Evolutionary conservation across 2,329 filamentous ascomycete species (phyloP).

Genomic region (Fusarium falciforme): DNA sequence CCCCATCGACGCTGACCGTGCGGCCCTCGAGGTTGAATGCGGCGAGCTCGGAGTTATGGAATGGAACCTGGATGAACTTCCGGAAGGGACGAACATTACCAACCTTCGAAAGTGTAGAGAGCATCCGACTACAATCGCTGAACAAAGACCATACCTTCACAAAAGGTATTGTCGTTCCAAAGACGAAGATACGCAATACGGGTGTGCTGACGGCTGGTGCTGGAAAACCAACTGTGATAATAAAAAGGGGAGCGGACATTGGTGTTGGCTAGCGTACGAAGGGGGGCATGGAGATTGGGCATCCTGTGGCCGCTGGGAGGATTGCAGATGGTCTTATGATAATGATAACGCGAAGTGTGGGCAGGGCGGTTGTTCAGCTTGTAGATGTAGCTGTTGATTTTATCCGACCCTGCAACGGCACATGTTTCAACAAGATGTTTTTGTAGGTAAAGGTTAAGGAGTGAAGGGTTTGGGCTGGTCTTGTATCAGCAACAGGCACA

Average conservation of each 20-base stretch:
- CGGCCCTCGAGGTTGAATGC: not conserved
- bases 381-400: not conserved
- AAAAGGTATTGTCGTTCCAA: not conserved
- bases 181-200: not conserved
- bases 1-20: not conserved
- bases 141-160: not conserved
- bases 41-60: not conserved
- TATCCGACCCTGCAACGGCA: not conserved
- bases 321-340: not conserved
- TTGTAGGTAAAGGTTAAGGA: not conserved
- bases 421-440: not conserved
- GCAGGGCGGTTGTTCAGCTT: not conserved
- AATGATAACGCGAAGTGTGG: not conserved
- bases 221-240: not conserved
- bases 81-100: not conserved
- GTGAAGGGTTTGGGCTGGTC: no score
- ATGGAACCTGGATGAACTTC: not conserved
- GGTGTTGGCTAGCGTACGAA: conserved; percentile 4
- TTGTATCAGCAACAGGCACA: not conserved
- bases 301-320: not conserved
- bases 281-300: conserved; percentile 17
- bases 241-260: not conserved
- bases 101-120: not conserved
- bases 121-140: not conserved
- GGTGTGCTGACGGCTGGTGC: not conserved